Conservation (phyloP, 148 eudicot species). For the Fagopyrum homotropicum region DNA sequence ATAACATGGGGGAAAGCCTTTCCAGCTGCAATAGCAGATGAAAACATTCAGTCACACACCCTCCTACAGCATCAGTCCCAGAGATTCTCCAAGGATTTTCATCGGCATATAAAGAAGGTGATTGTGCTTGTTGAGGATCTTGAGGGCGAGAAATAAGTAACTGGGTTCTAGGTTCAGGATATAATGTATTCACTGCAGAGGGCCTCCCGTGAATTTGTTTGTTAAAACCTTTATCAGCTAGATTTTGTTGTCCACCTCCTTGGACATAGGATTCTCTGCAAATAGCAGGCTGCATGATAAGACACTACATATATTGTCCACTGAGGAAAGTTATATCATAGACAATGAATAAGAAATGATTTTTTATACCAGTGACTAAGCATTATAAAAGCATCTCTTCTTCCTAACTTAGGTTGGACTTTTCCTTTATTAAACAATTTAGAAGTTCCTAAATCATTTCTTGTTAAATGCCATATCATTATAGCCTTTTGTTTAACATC, state of each 20-base stretch:
- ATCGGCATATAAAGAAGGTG: not conserved
- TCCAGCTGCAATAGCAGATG: not conserved
- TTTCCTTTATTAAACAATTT: not conserved
- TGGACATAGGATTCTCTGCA: not conserved
- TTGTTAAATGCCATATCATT: not conserved
- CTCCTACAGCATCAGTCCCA: not conserved
- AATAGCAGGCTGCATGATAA: not conserved
- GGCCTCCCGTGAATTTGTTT: not conserved
- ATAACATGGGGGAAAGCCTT: not conserved
- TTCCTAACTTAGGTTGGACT: not conserved
- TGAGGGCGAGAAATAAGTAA: constrained; percentile 12
- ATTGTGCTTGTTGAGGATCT: not conserved
- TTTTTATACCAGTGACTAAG: not conserved
- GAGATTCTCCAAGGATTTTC: not conserved
- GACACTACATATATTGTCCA: not conserved
- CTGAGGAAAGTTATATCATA: not conserved
- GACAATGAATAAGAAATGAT: not conserved
- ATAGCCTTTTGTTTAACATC: not conserved
- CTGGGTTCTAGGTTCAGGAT: constrained; percentile 5
- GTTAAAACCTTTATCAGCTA: constrained; percentile 1
- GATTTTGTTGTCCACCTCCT: constrained; percentile 18
- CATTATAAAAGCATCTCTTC: not conserved
- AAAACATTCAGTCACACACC: constrained; percentile 5
- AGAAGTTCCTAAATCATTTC: not conserved
- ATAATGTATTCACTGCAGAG: not conserved